Evolutionary conservation across 1,284 basidiomycete species (phyloP), one percentile per base, ranked within the genome.

Genomic region (Caloboletus inedulis): DNA sequence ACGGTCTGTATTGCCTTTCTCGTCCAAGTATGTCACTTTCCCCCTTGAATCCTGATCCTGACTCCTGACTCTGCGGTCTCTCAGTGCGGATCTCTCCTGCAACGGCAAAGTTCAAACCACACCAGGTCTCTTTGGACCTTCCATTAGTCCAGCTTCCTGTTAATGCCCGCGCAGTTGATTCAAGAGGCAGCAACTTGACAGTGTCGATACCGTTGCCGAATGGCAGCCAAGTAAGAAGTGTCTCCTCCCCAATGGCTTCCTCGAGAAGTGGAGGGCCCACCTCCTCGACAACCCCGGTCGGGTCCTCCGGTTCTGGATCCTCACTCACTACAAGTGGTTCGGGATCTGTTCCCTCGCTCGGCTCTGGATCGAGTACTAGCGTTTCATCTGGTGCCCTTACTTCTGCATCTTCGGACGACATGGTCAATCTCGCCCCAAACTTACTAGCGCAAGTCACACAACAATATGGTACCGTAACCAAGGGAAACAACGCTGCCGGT

Each of bases 31-130:
- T 59, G 86, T 75, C 44, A 9, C 36, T 41, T 44, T 51, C 57
- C 55, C 43, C 43, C 42, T 54, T 51, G 41, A 46, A 34, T 23
- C 29, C 23, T 52, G 31, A 62, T 63, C 69, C 64, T 71, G 60
- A 64, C 55, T 68, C 40, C 69, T 59, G 51, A 57, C 58, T 37
- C 55, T 34, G 42, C 55, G 39, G 41, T 41, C 14, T 25, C 56
- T 43, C 62, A 91, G 89, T 92, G 89, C 86, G 90, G 52, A 90
- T 92, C 57, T 91, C 90, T 9, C 88, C 89, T 25, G 89, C 89
- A n/a, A 92, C 90, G 0, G 89, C 89, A 18, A 92, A 92, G 68
- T 87, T 85, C 72, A 91, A 89, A 69, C 77, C 81, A 3, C 77
- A 80, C 9, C 73, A 66, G 40, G 64, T 71, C n/a, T 62, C 74